A percentile compares a stretch with the other conserved stretches of the same genome.
Evolutionary conservation across 2,329 filamentous ascomycete genomes (phyloP).

Genomic region (Pyricularia pennisetigena): DNA sequence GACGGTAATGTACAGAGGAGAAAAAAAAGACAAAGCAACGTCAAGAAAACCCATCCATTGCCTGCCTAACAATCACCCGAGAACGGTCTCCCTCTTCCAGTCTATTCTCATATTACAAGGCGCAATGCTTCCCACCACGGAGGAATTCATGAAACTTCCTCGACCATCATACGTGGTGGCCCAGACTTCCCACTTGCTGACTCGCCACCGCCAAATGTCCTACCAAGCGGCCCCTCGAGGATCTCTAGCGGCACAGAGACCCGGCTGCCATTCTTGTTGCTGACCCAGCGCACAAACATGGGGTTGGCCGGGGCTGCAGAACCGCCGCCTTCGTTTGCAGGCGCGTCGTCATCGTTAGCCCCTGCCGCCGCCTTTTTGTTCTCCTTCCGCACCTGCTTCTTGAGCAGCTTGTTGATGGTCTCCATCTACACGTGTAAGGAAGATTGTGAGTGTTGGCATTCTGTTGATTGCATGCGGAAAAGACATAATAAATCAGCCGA

Average conservation of each 20-base stretch:
- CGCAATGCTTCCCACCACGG: background rate
- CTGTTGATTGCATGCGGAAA: background rate
- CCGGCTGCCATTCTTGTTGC: conserved; percentile 51
- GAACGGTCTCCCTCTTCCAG: background rate
- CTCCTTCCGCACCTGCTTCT: conserved; percentile 72
- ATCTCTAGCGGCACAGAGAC: conserved; percentile 61
- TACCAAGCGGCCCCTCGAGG: conserved; percentile 51
- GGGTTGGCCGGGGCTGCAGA: conserved; percentile 24
- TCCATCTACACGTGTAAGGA: conserved; percentile 51
- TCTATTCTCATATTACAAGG: background rate
- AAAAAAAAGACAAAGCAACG: background rate
- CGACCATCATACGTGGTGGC: conserved; percentile 36
- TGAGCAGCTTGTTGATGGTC: conserved; percentile 83
- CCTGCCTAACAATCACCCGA: background rate
- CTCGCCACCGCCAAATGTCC: conserved; percentile 36
- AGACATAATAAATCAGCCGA: background rate
- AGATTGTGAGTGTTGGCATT: background rate
- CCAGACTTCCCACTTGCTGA: conserved; percentile 4
- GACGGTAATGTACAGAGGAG: background rate
- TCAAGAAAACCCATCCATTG: background rate
- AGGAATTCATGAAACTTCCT: conserved; percentile 33
- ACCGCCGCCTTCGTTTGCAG: conserved; percentile 29
- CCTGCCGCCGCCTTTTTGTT: conserved; percentile 41
- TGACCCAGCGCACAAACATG: conserved; percentile 61
- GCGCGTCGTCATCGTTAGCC: conserved; percentile 32